Percentiles rank a stretch among this genome's conserved stretches.
phyloP scores from a whole-genome alignment of 352 stramenopile species.

The Phytophthora ohioensis region DNA sequence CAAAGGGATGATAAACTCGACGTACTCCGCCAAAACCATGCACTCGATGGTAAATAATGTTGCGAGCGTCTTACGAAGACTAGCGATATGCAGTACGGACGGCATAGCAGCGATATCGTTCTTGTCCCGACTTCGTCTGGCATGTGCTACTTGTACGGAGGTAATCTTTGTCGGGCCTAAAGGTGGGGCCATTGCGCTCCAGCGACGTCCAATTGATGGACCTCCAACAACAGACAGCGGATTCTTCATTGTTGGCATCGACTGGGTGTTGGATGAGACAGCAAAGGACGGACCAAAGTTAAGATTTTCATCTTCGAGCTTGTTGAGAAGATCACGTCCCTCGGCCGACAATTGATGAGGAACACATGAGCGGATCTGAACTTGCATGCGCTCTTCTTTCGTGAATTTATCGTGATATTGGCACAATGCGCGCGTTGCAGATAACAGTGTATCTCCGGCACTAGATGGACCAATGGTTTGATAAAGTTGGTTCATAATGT shows the following conservation, averaged over 20 bases:
- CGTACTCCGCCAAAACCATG: slow-evolving; percentile 47
- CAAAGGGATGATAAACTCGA: slow-evolving; percentile 48
- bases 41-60: slow-evolving; percentile 50
- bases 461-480: not conserved
- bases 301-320: not conserved
- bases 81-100: slow-evolving; percentile 21
- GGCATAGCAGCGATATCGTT: slow-evolving; percentile 5
- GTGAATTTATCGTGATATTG: slow-evolving; percentile 23
- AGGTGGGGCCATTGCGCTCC: slow-evolving; percentile 13
- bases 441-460: not conserved
- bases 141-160: not conserved
- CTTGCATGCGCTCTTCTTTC: slow-evolving; percentile 17
- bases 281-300: not conserved
- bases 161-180: not conserved
- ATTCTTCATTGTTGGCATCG: slow-evolving; percentile 20
- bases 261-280: slow-evolving; percentile 23
- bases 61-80: slow-evolving; percentile 21
- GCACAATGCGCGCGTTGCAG: slow-evolving; percentile 12
- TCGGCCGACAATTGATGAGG: slow-evolving; percentile 6
- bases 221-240: too few relatives aligned
- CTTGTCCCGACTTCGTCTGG: not conserved
- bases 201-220: slow-evolving; percentile 1
- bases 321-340: slow-evolving; percentile 1
- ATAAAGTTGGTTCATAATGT: slow-evolving; percentile 23
- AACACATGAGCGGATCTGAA: slow-evolving; percentile 23